A percentile compares a stretch with the other conserved stretches of the same genome.
These are phyloP conservation scores for Flaveria ramosissima DNA, from an alignment of 129 eudicot species.

Conservation along the genomic window DNA sequence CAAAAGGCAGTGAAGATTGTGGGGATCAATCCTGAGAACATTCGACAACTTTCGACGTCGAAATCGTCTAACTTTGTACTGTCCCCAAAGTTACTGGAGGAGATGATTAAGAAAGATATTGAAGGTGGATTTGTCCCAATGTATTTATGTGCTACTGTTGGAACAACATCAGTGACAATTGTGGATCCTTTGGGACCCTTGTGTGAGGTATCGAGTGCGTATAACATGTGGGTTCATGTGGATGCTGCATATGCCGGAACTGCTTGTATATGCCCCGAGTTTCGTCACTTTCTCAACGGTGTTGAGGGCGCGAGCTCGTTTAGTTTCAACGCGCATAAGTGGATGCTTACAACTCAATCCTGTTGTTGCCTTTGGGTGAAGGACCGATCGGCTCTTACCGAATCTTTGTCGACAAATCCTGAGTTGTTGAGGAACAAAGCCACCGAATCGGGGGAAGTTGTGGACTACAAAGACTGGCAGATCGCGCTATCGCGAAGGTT, in stretches of 20 bases:
- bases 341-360: slow-evolving; percentile 27
- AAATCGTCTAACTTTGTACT: slow-evolving; percentile 20
- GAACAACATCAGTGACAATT: slow-evolving; percentile 37
- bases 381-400: slow-evolving; percentile 9
- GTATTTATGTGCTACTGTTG: slow-evolving; percentile 34
- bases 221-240: slow-evolving; percentile 41
- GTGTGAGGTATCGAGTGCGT: background rate
- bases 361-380: slow-evolving; percentile 43
- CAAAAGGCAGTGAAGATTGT: slow-evolving; percentile 28
- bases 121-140: slow-evolving; percentile 34
- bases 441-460: background rate
- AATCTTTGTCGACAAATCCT: slow-evolving; percentile 18
- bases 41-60: slow-evolving; percentile 16
- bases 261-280: slow-evolving; percentile 32
- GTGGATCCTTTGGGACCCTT: slow-evolving; percentile 31
- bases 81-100: background rate
- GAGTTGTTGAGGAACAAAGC: slow-evolving; percentile 25
- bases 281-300: slow-evolving; percentile 29
- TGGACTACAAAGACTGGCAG: slow-evolving; percentile 36
- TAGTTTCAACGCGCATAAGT: slow-evolving; percentile 36
- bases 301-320: slow-evolving; percentile 32
- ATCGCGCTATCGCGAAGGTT: slow-evolving; percentile 9
- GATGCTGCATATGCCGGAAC: slow-evolving; percentile 28
- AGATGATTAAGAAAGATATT: slow-evolving; percentile 2
- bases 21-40: slow-evolving; percentile 32